Percentiles rank a stretch among this genome's conserved stretches.
phyloP scores from a whole-genome alignment of 768 basidiomycete species.

The Russula ochroleuca region DNA sequence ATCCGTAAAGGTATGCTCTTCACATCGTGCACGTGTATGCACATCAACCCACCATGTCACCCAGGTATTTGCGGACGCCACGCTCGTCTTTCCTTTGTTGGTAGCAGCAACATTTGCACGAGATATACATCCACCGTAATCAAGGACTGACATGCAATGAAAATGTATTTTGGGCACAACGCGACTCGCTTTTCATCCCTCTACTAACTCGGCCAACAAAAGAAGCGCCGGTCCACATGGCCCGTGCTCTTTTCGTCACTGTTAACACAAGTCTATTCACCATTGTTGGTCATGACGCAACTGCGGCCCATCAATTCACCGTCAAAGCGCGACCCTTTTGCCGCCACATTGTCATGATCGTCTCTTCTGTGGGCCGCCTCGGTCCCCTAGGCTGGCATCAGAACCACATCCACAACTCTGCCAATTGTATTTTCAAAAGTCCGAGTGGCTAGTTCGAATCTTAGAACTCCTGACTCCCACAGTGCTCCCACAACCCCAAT shows the following conservation, averaged over 20 bases:
- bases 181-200: not conserved
- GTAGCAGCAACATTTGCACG: conserved; percentile 92
- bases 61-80: conserved; percentile 91
- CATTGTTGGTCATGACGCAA: not conserved
- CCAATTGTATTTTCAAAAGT: not conserved
- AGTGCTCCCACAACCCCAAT: not conserved
- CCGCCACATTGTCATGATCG: not conserved
- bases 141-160: not conserved
- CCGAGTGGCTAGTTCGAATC: not conserved
- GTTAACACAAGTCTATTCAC: not conserved
- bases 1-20: conserved; percentile 62
- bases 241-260: not conserved
- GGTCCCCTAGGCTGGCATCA: not conserved
- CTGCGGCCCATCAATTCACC: not conserved
- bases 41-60: not conserved
- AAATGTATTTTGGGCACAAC: not conserved
- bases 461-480: not conserved
- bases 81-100: conserved; percentile 89
- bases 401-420: not conserved
- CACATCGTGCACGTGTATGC: too few relatives aligned
- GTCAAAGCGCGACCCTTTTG: not conserved
- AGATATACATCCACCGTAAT: conserved; percentile 28
- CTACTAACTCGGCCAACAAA: not conserved
- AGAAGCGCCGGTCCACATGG: not conserved
- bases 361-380: not conserved